phyloP scores from a whole-genome alignment of 169 alveolate species.

The Plasmodium vinckei region DNA sequence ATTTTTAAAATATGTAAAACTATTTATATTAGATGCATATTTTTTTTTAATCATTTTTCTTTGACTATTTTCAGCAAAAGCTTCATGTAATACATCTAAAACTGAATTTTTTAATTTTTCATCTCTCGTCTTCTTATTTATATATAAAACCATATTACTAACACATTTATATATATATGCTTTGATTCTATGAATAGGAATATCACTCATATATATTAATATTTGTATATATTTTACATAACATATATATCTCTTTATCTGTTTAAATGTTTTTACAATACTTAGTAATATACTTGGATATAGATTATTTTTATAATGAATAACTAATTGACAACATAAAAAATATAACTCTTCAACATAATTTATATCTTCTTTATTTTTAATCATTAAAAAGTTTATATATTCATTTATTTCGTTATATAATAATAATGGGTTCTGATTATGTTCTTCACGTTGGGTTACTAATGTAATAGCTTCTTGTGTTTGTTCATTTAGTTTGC shows the following conservation, averaged over 20 bases:
- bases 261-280: conserved; percentile 15
- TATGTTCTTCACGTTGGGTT: neutral
- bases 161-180: conserved; percentile 23
- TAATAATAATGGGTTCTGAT: conserved; percentile 5
- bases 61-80: conserved; percentile 42
- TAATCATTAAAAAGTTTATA: conserved; percentile 33
- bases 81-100: conserved; percentile 42
- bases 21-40: conserved; percentile 6
- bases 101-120: conserved; percentile 3
- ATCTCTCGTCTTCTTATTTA: conserved; percentile 2
- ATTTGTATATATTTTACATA: conserved; percentile 24
- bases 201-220: conserved; percentile 28
- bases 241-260: conserved; percentile 7
- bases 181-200: conserved; percentile 14
- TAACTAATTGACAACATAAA: conserved; percentile 10
- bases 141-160: conserved; percentile 8
- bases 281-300: conserved; percentile 25
- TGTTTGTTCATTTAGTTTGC: neutral
- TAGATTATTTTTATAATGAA: conserved; percentile 20
- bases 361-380: conserved; percentile 32
- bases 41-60: conserved; percentile 35
- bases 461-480: neutral
- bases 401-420: conserved; percentile 46
- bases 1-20: neutral
- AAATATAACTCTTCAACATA: conserved; percentile 52